Conservation (phyloP, 805 yeast genomes). For the Kluyveromyces siamensis region DNA sequence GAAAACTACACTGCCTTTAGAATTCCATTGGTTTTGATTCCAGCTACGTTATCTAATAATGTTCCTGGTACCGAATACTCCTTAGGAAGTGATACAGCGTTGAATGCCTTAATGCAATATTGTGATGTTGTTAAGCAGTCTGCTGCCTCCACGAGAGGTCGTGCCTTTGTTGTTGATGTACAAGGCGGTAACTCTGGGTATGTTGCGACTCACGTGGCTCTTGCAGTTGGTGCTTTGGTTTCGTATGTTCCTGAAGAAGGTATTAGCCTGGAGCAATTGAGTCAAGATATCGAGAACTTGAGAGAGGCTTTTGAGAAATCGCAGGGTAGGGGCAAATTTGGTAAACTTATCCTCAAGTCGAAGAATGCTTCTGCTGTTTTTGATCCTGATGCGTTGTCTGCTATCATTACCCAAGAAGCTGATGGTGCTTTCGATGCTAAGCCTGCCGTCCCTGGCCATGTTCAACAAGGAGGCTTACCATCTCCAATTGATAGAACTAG, state of each 20-base stretch:
- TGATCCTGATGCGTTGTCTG: constrained; percentile 59
- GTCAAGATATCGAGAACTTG: constrained; percentile 55
- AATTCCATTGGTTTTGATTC: constrained; percentile 70
- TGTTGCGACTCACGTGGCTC: constrained; percentile 59
- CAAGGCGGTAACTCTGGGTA: constrained; percentile 84
- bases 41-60: constrained; percentile 73
- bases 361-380: constrained; percentile 66
- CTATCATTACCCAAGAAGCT: constrained; percentile 52
- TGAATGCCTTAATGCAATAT: constrained; percentile 59
- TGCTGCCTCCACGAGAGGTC: constrained; percentile 68
- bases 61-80: constrained; percentile 81
- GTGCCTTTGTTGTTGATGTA: constrained; percentile 73
- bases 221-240: constrained; percentile 65
- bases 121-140: constrained; percentile 75
- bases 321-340: constrained; percentile 57
- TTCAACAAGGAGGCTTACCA: constrained; percentile 77
- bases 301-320: constrained; percentile 51
- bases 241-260: constrained; percentile 72
- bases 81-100: constrained; percentile 66
- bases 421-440: constrained; percentile 63
- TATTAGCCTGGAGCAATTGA: constrained; percentile 48
- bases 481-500: constrained; percentile 69
- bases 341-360: constrained; percentile 60
- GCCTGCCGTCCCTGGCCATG: constrained; percentile 80
- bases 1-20: constrained; percentile 57